Conservation (phyloP, 495 filamentous ascomycete species). For the Talaromyces wortmannii region DNA sequence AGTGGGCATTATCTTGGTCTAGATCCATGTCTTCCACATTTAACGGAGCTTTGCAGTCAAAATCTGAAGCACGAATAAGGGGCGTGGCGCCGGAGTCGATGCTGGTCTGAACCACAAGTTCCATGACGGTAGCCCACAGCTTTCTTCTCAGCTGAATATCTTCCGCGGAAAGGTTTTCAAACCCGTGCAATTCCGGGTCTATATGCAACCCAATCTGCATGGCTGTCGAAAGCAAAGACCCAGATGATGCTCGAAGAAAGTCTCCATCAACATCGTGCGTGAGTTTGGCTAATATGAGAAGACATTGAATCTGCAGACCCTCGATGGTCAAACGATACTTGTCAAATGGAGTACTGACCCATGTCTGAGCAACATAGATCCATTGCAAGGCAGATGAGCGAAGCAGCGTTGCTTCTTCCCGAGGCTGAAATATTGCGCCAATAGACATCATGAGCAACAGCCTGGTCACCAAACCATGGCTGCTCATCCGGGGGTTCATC, state of each 20-base stretch:
- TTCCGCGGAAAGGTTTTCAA: constrained; percentile 25
- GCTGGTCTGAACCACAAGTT: constrained; percentile 38
- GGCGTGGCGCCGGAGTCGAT: constrained; percentile 41
- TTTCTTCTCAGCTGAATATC: constrained; percentile 43
- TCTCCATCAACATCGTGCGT: not conserved
- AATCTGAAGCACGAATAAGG: constrained; percentile 35
- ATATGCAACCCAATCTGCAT: constrained; percentile 44
- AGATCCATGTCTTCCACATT: constrained; percentile 45
- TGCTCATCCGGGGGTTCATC: constrained; percentile 24
- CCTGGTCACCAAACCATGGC: constrained; percentile 33
- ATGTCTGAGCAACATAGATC: constrained; percentile 50
- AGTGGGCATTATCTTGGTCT: constrained; percentile 10
- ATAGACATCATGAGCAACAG: constrained; percentile 48
- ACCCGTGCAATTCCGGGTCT: constrained; percentile 31
- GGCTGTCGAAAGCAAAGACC: constrained; percentile 32
- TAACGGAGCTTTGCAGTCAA: constrained; percentile 39
- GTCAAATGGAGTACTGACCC: constrained; percentile 45
- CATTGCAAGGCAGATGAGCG: constrained; percentile 34
- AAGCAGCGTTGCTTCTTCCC: constrained; percentile 14
- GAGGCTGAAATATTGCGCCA: constrained; percentile 39
- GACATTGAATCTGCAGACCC: not conserved
- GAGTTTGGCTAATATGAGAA: not conserved
- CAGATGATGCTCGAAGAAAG: constrained; percentile 26
- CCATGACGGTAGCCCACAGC: constrained; percentile 47
- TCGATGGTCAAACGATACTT: constrained; percentile 13